These are phyloP conservation scores for Larix kaempferi DNA, from an alignment of 75 land plant species.

Conservation along the genomic window DNA sequence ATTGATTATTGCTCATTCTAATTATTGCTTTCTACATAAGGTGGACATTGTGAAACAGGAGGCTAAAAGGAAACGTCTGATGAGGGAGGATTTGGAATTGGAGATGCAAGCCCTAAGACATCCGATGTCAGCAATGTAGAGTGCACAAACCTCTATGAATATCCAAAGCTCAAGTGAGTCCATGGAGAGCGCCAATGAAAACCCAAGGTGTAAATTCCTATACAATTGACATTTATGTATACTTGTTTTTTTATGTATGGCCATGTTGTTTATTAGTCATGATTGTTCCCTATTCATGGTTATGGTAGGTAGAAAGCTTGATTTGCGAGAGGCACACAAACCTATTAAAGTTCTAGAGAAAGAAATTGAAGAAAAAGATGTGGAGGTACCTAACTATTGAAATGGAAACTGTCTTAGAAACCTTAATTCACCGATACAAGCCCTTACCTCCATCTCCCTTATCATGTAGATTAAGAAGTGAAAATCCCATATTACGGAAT, in stretches of 20 bases:
- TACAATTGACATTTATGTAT: not conserved
- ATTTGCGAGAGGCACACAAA: slow-evolving; percentile 37
- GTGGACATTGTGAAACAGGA: slow-evolving; percentile 84
- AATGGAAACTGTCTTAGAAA: not conserved
- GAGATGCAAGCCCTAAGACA: slow-evolving; percentile 62
- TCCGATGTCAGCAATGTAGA: slow-evolving; percentile 53
- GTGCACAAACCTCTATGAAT: slow-evolving; percentile 19
- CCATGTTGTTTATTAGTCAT: not conserved
- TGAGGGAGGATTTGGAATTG: slow-evolving; percentile 79
- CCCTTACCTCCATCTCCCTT: not conserved
- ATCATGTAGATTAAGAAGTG: slow-evolving; percentile 55
- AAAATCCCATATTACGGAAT: slow-evolving; percentile 72
- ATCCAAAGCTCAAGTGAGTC: slow-evolving; percentile 14
- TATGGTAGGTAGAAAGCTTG: slow-evolving; percentile 34
- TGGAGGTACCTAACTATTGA: slow-evolving; percentile 39
- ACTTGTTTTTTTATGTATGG: not conserved
- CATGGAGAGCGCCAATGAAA: slow-evolving; percentile 15
- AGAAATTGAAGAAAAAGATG: slow-evolving; percentile 41
- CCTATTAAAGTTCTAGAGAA: slow-evolving; percentile 41
- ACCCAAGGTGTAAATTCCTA: not conserved
- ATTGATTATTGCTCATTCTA: not conserved
- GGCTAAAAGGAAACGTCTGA: slow-evolving; percentile 78
- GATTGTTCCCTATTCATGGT: slow-evolving; percentile 26
- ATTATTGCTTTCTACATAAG: slow-evolving; percentile 25
- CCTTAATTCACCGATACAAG: not conserved